These are phyloP conservation scores for Trichophyton benhamiae DNA, from an alignment of 2,329 filamentous ascomycete genomes.

Conservation along the genomic window DNA sequence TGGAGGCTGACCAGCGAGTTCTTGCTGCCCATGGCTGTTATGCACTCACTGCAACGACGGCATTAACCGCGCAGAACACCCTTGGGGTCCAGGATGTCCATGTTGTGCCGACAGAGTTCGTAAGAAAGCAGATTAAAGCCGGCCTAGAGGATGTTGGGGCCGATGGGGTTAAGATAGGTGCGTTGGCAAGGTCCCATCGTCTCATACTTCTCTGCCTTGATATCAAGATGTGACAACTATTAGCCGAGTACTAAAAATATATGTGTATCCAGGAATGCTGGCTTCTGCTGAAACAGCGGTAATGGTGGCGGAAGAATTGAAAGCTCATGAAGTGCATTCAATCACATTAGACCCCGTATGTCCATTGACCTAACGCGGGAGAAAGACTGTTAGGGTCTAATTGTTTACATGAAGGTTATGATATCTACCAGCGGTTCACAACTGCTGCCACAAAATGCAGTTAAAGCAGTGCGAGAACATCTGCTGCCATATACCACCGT, in stretches of 20 bases:
- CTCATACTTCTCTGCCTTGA: too few relatives aligned
- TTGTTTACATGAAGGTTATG: conserved; percentile 57
- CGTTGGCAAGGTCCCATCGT: neutral
- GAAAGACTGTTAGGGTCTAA: conserved; percentile 4
- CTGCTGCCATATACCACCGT: conserved; percentile 35
- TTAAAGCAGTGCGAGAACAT: conserved; percentile 28
- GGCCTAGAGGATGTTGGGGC: conserved; percentile 72
- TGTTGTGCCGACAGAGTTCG: conserved; percentile 62
- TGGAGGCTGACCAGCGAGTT: conserved; percentile 93
- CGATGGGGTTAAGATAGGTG: conserved; percentile 87
- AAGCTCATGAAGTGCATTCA: conserved; percentile 43
- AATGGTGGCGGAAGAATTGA: conserved; percentile 54
- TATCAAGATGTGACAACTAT: too few relatives aligned
- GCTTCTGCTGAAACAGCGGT: conserved; percentile 58
- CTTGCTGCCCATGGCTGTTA: conserved; percentile 87
- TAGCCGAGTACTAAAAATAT: neutral
- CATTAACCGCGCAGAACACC: conserved; percentile 93
- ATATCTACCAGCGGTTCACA: conserved; percentile 44
- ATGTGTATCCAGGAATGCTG: conserved; percentile 57
- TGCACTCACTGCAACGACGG: conserved; percentile 90
- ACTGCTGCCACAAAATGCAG: conserved; percentile 33
- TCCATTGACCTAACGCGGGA: neutral
- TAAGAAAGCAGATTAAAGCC: conserved; percentile 73
- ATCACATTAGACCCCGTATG: conserved; percentile 64
- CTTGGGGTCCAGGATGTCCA: conserved; percentile 72